Percentiles rank a stretch among this genome's conserved stretches.
Conservation (phyloP, 305 asterid genomes). For the Vinca major region DNA sequence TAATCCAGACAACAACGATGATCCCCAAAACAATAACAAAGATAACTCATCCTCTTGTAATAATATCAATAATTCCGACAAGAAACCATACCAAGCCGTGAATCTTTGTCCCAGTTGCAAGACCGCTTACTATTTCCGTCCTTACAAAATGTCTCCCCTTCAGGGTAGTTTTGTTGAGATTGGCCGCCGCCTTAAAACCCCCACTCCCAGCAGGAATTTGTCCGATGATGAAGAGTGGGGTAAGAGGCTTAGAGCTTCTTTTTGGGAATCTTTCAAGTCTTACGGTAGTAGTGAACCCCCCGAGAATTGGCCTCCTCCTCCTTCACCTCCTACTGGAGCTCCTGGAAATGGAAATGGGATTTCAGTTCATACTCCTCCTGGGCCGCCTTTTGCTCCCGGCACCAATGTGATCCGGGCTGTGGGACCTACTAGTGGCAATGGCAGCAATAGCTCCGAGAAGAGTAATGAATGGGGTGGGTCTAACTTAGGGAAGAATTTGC, state of each 20-base stretch:
- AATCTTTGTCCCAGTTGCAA: constrained; percentile 40
- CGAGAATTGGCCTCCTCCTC: constrained; percentile 55
- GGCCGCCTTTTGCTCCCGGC: constrained; percentile 86
- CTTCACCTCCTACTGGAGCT: constrained; percentile 18
- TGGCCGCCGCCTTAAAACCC: constrained; percentile 27
- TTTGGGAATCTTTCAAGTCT: constrained; percentile 72
- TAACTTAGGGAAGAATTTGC: constrained; percentile 63
- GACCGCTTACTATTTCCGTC: constrained; percentile 34
- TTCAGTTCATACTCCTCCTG: constrained; percentile 86
- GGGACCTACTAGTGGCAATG: constrained; percentile 28
- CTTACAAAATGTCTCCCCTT: constrained; percentile 26
- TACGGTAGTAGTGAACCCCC: constrained; percentile 69
- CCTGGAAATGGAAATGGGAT: constrained; percentile 39
- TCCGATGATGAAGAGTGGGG: constrained; percentile 39
- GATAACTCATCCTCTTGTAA: constrained; percentile 6
- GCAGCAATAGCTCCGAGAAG: constrained; percentile 27
- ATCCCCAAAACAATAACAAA: neutral
- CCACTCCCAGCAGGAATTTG: constrained; percentile 23
- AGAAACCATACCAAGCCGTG: constrained; percentile 27
- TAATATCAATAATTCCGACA: constrained; percentile 12
- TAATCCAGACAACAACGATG: constrained; percentile 11
- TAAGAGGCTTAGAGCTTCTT: constrained; percentile 48
- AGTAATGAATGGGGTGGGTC: constrained; percentile 82
- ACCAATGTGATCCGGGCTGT: constrained; percentile 53
- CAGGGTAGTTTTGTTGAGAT: constrained; percentile 38